A percentile compares a stretch with the other conserved stretches of the same genome.
phyloP scores from a whole-genome alignment of 495 filamentous ascomycete species.

The Tuber aestivum region DNA sequence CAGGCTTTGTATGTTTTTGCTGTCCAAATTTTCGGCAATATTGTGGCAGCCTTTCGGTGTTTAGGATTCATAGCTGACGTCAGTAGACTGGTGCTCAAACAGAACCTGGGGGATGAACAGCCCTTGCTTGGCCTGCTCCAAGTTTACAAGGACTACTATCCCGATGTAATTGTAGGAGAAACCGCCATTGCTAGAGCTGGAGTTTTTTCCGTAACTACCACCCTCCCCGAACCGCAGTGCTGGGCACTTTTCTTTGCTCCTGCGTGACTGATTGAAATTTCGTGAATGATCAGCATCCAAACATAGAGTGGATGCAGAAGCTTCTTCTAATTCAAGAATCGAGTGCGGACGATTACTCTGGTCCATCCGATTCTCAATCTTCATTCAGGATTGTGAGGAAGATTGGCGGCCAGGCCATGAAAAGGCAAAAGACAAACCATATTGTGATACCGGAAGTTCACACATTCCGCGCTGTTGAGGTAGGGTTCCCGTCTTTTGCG shows the following conservation, averaged over 20 bases:
- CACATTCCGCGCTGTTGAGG: slow-evolving; percentile 66
- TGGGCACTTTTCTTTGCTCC: slow-evolving; percentile 9
- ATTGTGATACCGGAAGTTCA: slow-evolving; percentile 61
- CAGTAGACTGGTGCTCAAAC: slow-evolving; percentile 55
- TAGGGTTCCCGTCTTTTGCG: slow-evolving; percentile 36
- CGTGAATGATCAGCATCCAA: slow-evolving; percentile 54
- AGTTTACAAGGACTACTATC: slow-evolving; percentile 83
- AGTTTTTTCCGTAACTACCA: slow-evolving; percentile 51
- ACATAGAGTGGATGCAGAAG: slow-evolving; percentile 68
- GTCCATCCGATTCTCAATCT: slow-evolving; percentile 33
- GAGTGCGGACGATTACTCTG: slow-evolving; percentile 45
- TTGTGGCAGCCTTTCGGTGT: slow-evolving; percentile 11
- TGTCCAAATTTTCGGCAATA: slow-evolving; percentile 9
- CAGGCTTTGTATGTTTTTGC: slow-evolving; percentile 64
- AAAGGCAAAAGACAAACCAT: slow-evolving; percentile 47
- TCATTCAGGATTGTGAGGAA: slow-evolving; percentile 48
- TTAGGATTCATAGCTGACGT: slow-evolving; percentile 22
- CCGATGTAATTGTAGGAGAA: slow-evolving; percentile 76
- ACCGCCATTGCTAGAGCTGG: slow-evolving; percentile 51
- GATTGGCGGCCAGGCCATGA: slow-evolving; percentile 44
- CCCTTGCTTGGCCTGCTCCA: slow-evolving; percentile 69
- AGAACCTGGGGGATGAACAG: slow-evolving; percentile 63
- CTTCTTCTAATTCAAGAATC: slow-evolving; percentile 61
- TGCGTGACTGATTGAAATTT: slow-evolving; percentile 14
- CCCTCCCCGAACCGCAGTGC: background rate